A percentile compares a stretch with the other conserved stretches of the same genome.
phyloP scores from a whole-genome alignment of 306 rosid species.

The Rosa multiflora region DNA sequence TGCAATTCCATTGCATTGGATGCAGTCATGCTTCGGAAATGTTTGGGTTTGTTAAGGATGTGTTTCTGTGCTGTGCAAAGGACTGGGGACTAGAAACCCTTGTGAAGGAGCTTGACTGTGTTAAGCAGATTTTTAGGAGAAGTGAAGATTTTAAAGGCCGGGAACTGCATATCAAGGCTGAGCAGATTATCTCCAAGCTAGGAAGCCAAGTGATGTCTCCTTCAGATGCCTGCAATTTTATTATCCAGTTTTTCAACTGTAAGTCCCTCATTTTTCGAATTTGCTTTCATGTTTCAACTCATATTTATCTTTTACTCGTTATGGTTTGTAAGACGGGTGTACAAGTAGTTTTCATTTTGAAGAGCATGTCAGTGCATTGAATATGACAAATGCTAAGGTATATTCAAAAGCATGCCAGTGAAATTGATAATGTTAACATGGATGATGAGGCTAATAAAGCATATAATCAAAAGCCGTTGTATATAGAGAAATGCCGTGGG shows the following conservation, averaged over 20 bases:
- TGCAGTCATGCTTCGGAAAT: constrained; percentile 90
- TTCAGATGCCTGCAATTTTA: constrained; percentile 78
- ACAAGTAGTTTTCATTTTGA: background rate
- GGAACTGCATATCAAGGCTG: constrained; percentile 74
- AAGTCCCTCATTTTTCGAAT: constrained; percentile 33
- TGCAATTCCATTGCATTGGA: constrained; percentile 95
- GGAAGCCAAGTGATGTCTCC: constrained; percentile 68
- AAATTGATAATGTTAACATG: background rate
- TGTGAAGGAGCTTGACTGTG: constrained; percentile 88
- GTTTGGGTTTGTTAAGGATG: constrained; percentile 99
- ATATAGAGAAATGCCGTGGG: background rate
- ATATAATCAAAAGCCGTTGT: background rate
- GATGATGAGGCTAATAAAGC: background rate
- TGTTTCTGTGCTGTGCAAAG: constrained; percentile 80
- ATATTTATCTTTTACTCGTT: background rate
- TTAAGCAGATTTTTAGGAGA: constrained; percentile 73
- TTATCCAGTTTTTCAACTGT: constrained; percentile 83
- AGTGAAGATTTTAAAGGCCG: constrained; percentile 90
- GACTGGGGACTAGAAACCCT: constrained; percentile 89
- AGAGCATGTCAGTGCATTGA: background rate
- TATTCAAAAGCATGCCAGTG: background rate
- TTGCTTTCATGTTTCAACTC: constrained; percentile 2
- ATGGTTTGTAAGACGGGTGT: background rate
- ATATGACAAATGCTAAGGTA: background rate
- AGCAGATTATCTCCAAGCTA: constrained; percentile 64